These are phyloP conservation scores for Mycena floridula DNA, from an alignment of 768 basidiomycete species.

Conservation along the genomic window DNA sequence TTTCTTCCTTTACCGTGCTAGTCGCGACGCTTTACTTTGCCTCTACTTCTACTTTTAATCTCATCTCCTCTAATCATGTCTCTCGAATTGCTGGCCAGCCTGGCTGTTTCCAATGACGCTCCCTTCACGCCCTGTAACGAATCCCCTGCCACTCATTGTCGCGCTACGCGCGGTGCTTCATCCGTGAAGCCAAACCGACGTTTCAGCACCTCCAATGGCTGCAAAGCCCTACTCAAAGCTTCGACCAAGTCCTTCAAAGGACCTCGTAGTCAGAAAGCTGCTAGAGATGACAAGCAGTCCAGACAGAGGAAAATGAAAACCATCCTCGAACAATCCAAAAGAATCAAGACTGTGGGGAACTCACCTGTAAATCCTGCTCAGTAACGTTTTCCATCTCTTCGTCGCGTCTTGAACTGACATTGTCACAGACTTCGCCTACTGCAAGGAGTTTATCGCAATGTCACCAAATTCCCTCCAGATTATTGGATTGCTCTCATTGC, in stretches of 20 bases:
- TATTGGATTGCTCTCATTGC: conserved; percentile 56
- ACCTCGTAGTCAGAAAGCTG: conserved; percentile 7
- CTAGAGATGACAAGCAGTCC: conserved; percentile 9
- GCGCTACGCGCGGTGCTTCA: conserved; percentile 2
- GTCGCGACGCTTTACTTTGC: not conserved
- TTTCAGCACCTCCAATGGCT: not conserved
- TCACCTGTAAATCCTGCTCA: conserved; percentile 39
- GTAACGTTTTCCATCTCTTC: too few relatives aligned
- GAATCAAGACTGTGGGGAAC: conserved; percentile 22
- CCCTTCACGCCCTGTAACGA: not conserved
- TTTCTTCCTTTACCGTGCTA: conserved; percentile 1
- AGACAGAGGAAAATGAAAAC: conserved; percentile 10
- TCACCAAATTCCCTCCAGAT: conserved; percentile 60
- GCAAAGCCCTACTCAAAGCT: too few relatives aligned
- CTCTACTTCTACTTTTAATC: not conserved
- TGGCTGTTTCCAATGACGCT: not conserved
- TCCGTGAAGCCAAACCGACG: not conserved
- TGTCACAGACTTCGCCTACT: conserved; percentile 50
- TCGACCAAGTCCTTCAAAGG: not conserved
- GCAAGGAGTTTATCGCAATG: conserved; percentile 58
- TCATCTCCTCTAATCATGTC: not conserved
- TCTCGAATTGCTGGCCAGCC: not conserved
- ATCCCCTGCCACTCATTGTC: conserved; percentile 1
- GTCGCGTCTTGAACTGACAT: too few relatives aligned
- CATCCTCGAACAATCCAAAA: conserved; percentile 7